Evolutionary conservation across 176 grass and related monocot genomes (phyloP).

Genomic region (Raddia distichophylla): DNA sequence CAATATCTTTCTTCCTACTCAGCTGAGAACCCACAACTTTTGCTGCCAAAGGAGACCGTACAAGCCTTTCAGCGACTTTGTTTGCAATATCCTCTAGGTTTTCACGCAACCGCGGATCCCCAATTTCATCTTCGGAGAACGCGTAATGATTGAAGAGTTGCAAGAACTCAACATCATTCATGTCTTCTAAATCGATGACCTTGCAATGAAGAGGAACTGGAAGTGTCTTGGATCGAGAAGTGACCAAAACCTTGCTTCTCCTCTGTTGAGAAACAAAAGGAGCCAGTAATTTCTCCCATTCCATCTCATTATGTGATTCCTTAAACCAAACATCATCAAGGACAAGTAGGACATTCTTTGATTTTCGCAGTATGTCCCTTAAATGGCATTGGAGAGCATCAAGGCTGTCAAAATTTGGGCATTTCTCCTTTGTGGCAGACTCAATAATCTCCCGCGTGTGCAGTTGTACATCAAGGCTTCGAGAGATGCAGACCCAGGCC

Average conservation of each 20-base stretch:
- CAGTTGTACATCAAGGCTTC: slow-evolving; percentile 14
- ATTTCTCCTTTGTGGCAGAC: not conserved
- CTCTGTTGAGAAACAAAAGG: not conserved
- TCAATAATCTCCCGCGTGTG: slow-evolving; percentile 31
- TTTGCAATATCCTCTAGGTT: not conserved
- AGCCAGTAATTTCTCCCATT: slow-evolving; percentile 15
- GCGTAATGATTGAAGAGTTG: slow-evolving; percentile 28
- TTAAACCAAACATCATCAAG: slow-evolving; percentile 30
- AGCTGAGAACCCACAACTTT: too few relatives aligned
- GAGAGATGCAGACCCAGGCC: slow-evolving; percentile 13
- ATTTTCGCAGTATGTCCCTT: not conserved
- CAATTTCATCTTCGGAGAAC: not conserved
- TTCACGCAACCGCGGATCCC: not conserved
- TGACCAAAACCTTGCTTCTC: slow-evolving; percentile 1
- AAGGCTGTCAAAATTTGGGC: not conserved
- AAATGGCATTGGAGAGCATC: slow-evolving; percentile 16
- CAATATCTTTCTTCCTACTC: too few relatives aligned
- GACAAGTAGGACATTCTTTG: slow-evolving; percentile 15
- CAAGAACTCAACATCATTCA: slow-evolving; percentile 1
- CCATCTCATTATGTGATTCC: not conserved
- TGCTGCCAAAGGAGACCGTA: too few relatives aligned
- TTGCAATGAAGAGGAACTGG: not conserved
- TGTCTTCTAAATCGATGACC: not conserved
- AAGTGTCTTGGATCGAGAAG: not conserved
- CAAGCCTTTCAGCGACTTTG: too few relatives aligned